phyloP scores from a whole-genome alignment of 495 filamentous ascomycete genomes.

The Lophiostoma macrostomum region DNA sequence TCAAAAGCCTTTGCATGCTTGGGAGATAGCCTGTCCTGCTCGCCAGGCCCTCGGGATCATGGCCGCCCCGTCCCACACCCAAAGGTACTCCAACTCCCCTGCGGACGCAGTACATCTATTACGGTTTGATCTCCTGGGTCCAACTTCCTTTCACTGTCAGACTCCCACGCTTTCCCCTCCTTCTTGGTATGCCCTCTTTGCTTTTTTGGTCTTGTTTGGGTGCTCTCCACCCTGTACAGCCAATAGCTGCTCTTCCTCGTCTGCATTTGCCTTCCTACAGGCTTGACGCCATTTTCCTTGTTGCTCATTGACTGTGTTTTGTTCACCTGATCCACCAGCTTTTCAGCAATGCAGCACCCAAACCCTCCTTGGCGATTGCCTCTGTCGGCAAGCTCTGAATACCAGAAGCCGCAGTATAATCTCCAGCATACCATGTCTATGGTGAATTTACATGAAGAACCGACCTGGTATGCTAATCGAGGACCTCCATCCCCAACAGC shows the following conservation, averaged over 20 bases:
- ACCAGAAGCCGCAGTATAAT: conserved; percentile 15
- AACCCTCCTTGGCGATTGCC: conserved; percentile 29
- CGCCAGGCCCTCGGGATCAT: conserved; percentile 20
- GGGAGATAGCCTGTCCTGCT: conserved; percentile 25
- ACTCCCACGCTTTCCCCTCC: conserved; percentile 26
- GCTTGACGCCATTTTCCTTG: conserved; percentile 24
- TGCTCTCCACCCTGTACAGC: conserved; percentile 2
- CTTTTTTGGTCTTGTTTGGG: conserved; percentile 28
- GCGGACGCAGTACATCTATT: conserved; percentile 31
- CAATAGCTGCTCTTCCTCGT: conserved; percentile 21
- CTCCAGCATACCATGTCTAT: conserved; percentile 31
- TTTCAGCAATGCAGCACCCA: conserved; percentile 22
- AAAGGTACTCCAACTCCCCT: conserved; percentile 14
- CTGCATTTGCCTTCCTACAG: conserved; percentile 16
- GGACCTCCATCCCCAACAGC: conserved; percentile 28
- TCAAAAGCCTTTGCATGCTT: conserved; percentile 26
- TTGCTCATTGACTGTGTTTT: conserved; percentile 25
- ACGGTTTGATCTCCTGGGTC: conserved; percentile 25
- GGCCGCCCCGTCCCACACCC: conserved; percentile 12
- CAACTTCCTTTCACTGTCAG: conserved; percentile 27
- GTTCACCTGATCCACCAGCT: conserved; percentile 28
- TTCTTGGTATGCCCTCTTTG: conserved; percentile 31
- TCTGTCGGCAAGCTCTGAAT: neutral
- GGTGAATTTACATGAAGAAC: conserved; percentile 31
- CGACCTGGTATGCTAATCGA: conserved; percentile 19